Percentiles rank a stretch among this genome's conserved stretches.
Evolutionary conservation across 2,329 filamentous ascomycete species (phyloP).

Genomic region (Cordyceps sp.): DNA sequence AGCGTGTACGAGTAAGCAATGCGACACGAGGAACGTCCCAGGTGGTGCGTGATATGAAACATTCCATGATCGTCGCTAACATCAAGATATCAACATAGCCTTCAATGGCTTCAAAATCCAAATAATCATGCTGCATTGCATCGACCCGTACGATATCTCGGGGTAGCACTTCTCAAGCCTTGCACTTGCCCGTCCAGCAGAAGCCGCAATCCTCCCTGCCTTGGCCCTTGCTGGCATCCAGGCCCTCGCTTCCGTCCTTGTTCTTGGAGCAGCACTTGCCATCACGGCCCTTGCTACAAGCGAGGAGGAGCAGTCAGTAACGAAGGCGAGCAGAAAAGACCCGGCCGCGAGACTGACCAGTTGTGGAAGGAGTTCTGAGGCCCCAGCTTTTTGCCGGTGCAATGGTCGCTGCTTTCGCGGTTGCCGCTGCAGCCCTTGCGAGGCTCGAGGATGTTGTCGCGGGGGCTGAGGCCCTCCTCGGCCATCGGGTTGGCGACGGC

Average conservation of each 20-base stretch:
- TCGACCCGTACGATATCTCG: no score
- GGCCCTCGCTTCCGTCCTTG: neutral
- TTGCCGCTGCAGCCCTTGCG: neutral
- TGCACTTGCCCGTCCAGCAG: constrained; percentile 1
- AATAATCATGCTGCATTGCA: no score
- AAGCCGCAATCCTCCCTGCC: constrained; percentile 2
- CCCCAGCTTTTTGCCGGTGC: neutral
- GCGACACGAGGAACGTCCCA: no score
- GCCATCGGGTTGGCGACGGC: neutral
- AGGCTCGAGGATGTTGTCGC: neutral
- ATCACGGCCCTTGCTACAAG: neutral
- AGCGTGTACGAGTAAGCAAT: no score
- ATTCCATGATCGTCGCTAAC: no score
- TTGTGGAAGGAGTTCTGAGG: constrained; percentile 1
- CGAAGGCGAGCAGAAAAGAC: neutral
- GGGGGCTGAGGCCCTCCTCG: neutral
- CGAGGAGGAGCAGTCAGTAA: neutral
- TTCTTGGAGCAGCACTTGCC: constrained; percentile 2
- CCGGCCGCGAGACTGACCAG: neutral
- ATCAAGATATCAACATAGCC: no score
- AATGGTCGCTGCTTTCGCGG: neutral
- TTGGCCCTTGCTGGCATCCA: neutral
- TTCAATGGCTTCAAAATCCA: no score
- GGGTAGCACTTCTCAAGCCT: neutral
- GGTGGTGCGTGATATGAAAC: no score